These are phyloP conservation scores for Parathielavia appendiculata DNA, from an alignment of 495 filamentous ascomycete genomes.

Conservation along the genomic window DNA sequence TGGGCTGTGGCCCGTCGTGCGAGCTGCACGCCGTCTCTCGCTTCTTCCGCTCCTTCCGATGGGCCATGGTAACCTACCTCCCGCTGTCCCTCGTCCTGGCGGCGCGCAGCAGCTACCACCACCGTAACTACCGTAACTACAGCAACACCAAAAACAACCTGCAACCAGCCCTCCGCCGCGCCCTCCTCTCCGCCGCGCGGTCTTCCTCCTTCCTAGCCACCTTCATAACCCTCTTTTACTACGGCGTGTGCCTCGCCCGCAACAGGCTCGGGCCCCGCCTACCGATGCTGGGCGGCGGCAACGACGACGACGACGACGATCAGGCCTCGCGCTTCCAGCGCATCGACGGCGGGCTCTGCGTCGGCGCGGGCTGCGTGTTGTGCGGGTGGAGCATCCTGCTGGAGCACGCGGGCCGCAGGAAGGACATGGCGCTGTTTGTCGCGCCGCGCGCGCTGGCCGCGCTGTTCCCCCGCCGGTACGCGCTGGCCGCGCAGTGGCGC, in stretches of 20 bases:
- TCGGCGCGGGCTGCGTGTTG: constrained; percentile 67
- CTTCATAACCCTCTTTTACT: constrained; percentile 82
- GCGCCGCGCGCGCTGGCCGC: constrained; percentile 76
- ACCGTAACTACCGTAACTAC: neutral
- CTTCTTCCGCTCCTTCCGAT: constrained; percentile 65
- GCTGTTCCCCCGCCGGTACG: constrained; percentile 69
- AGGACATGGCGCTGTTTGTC: constrained; percentile 82
- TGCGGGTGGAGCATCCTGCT: constrained; percentile 84
- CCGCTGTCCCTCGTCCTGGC: constrained; percentile 69
- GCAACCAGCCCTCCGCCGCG: constrained; percentile 35
- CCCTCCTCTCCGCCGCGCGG: constrained; percentile 57
- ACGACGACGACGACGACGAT: neutral
- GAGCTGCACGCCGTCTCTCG: constrained; percentile 70
- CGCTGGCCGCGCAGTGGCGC: constrained; percentile 62
- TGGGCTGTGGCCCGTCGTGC: constrained; percentile 70
- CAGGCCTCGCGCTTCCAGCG: constrained; percentile 27
- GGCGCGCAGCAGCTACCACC: constrained; percentile 10
- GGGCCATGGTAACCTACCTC: constrained; percentile 74
- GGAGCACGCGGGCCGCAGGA: constrained; percentile 62
- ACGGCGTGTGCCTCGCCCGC: constrained; percentile 77
- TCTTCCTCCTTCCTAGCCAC: constrained; percentile 79
- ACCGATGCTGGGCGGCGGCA: constrained; percentile 28
- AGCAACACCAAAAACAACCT: constrained; percentile 39
- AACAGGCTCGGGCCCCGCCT: constrained; percentile 73
- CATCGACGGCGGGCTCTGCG: constrained; percentile 61